phyloP scores from a whole-genome alignment of 345 rosid genomes.

The Carallia pectinifolia region DNA sequence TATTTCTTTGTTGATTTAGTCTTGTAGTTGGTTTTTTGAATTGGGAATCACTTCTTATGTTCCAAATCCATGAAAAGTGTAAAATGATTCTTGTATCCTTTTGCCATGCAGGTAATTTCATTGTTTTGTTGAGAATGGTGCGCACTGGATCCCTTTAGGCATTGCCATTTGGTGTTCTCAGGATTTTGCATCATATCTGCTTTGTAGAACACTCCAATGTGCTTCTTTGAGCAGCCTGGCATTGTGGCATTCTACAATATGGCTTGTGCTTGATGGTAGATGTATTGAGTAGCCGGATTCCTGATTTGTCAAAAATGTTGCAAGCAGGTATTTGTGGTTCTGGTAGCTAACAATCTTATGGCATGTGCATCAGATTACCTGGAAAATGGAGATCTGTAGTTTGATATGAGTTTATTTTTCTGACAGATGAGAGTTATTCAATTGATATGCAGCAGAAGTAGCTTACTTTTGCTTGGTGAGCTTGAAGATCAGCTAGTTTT shows the following conservation, averaged over 20 bases:
- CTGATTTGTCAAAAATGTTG: neutral
- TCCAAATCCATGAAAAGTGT: slow-evolving; percentile 3
- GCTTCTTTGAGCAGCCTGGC: too few relatives aligned
- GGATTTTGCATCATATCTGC: too few relatives aligned
- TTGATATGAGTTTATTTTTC: neutral
- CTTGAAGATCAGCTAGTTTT: neutral
- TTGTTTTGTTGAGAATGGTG: slow-evolving; percentile 13
- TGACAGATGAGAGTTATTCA: neutral
- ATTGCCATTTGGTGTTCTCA: too few relatives aligned
- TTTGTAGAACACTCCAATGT: too few relatives aligned
- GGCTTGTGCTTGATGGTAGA: neutral
- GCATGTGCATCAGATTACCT: neutral
- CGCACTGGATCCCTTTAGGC: too few relatives aligned
- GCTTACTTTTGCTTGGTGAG: neutral
- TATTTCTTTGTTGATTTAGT: slow-evolving; percentile 26
- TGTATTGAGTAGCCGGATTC: neutral
- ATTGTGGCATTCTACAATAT: too few relatives aligned
- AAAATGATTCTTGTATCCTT: neutral
- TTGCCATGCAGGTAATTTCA: slow-evolving; percentile 21
- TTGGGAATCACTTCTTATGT: slow-evolving; percentile 24
- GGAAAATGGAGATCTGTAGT: neutral
- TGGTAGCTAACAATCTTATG: neutral
- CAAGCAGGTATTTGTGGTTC: neutral
- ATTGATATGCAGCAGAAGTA: neutral
- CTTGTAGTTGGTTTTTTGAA: slow-evolving; percentile 18